Percentiles rank a stretch among this genome's conserved stretches.
Conservation (phyloP, 495 filamentous ascomycete genomes). For the Baudoinia panamericana region DNA sequence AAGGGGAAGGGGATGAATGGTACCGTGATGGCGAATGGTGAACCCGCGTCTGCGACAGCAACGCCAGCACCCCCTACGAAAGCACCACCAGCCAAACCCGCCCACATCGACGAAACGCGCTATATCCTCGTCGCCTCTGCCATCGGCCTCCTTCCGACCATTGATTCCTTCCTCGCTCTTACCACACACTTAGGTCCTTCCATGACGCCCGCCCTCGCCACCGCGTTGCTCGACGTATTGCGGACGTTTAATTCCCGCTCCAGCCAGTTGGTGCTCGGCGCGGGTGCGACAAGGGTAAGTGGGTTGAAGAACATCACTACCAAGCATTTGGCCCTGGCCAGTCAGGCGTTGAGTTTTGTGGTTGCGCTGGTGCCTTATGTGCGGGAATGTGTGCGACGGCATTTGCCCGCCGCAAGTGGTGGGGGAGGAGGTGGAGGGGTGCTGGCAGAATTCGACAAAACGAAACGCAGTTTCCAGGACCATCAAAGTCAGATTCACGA, state of each 20-base stretch:
- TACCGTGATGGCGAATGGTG: slow-evolving; percentile 11
- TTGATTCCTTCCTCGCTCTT: slow-evolving; percentile 70
- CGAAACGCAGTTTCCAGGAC: slow-evolving; percentile 76
- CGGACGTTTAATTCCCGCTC: slow-evolving; percentile 90
- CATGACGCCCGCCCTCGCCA: slow-evolving; percentile 71
- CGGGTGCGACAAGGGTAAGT: slow-evolving; percentile 79
- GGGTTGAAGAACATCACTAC: slow-evolving; percentile 94
- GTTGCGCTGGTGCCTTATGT: slow-evolving; percentile 78
- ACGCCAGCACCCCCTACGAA: not conserved
- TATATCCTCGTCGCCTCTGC: slow-evolving; percentile 80
- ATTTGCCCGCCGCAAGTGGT: slow-evolving; percentile 35
- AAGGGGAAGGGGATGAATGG: slow-evolving; percentile 5
- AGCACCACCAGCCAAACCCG: slow-evolving; percentile 25
- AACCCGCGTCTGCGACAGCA: slow-evolving; percentile 2
- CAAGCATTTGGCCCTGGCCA: slow-evolving; percentile 84
- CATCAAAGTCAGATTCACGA: slow-evolving; percentile 89
- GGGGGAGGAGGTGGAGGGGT: slow-evolving; percentile 24
- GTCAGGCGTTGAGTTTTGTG: slow-evolving; percentile 80
- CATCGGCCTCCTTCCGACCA: slow-evolving; percentile 60
- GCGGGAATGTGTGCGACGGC: slow-evolving; percentile 76
- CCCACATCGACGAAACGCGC: slow-evolving; percentile 68
- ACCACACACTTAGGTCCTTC: slow-evolving; percentile 75
- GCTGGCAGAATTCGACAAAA: slow-evolving; percentile 87
- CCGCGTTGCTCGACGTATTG: slow-evolving; percentile 57
- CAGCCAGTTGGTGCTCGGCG: slow-evolving; percentile 86